Evolutionary conservation across 140 eudicot species (phyloP).

Genomic region (Cichorium intybus): DNA sequence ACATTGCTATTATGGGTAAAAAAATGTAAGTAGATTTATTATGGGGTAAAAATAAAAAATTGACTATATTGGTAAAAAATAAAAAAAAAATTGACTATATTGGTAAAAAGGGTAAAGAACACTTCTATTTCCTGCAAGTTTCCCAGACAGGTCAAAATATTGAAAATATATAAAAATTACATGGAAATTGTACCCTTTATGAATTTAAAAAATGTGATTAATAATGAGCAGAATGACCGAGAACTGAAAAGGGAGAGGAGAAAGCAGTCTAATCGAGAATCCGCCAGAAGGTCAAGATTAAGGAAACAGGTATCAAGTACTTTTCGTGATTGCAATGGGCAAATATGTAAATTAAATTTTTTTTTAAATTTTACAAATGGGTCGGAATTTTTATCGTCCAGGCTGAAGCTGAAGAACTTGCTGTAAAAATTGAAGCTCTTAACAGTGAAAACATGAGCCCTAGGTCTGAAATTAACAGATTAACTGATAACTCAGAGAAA

Average conservation of each 20-base stretch:
- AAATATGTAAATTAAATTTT: background rate
- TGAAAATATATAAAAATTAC: no score
- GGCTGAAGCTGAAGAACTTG: slow-evolving; percentile 93
- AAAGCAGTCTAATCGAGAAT: slow-evolving; percentile 85
- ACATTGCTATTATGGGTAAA: no score
- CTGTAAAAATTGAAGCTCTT: slow-evolving; percentile 66
- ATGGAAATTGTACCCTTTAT: background rate
- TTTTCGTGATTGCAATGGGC: background rate
- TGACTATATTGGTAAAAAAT: no score
- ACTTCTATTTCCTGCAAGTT: no score
- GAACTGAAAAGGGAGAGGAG: slow-evolving; percentile 82
- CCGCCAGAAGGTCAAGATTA: slow-evolving; percentile 86
- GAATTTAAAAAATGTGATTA: background rate
- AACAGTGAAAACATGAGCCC: slow-evolving; percentile 63
- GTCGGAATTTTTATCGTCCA: background rate
- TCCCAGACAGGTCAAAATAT: no score
- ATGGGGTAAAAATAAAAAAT: background rate
- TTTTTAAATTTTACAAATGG: background rate
- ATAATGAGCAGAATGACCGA: slow-evolving; percentile 56
- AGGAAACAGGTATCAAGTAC: slow-evolving; percentile 70
- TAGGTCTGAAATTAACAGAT: slow-evolving; percentile 52
- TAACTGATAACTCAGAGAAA: slow-evolving; percentile 57
- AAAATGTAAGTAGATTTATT: background rate
- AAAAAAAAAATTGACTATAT: no score
- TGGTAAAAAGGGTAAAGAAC: no score